Percentiles rank a stretch among this genome's conserved stretches.
phyloP scores from a whole-genome alignment of 345 rosid genomes.

The Eucalyptus dawsonii region DNA sequence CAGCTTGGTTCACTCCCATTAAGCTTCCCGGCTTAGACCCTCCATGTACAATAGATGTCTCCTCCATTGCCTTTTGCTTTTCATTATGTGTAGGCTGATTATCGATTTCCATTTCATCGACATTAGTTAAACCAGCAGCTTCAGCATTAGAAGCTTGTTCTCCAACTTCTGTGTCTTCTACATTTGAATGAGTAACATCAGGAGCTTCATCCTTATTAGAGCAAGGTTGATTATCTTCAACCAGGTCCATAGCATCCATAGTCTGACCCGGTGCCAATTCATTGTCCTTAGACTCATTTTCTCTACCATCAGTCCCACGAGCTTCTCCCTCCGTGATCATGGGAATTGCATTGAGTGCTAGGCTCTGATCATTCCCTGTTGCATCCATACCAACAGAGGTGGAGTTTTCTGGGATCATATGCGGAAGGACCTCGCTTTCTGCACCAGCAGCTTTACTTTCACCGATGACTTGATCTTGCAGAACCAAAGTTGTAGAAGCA shows the following conservation, averaged over 20 bases:
- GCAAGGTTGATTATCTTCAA: not conserved
- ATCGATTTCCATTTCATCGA: constrained; percentile 26
- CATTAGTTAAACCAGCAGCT: constrained; percentile 6
- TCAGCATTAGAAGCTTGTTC: constrained; percentile 13
- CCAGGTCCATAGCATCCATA: not conserved
- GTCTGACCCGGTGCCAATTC: not conserved
- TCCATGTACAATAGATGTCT: constrained; percentile 4
- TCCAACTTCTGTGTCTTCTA: not conserved
- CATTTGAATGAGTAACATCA: not conserved
- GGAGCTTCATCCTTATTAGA: not conserved
- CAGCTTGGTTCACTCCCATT: constrained; percentile 9
- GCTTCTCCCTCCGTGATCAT: not conserved
- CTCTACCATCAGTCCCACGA: not conserved
- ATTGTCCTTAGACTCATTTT: not conserved
- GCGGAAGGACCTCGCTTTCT: not conserved
- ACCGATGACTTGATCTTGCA: not conserved
- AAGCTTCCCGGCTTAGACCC: constrained; percentile 1
- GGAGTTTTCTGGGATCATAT: not conserved
- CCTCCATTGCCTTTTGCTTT: not conserved
- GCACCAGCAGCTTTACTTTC: not conserved
- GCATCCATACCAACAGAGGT: not conserved
- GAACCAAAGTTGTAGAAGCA: not conserved
- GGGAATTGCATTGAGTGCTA: not conserved
- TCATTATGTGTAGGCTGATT: constrained; percentile 9
- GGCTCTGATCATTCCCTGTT: not conserved